Base-by-base conservation (phyloP, 306 rosid genomes). In the Malus sieversii region DNA sequence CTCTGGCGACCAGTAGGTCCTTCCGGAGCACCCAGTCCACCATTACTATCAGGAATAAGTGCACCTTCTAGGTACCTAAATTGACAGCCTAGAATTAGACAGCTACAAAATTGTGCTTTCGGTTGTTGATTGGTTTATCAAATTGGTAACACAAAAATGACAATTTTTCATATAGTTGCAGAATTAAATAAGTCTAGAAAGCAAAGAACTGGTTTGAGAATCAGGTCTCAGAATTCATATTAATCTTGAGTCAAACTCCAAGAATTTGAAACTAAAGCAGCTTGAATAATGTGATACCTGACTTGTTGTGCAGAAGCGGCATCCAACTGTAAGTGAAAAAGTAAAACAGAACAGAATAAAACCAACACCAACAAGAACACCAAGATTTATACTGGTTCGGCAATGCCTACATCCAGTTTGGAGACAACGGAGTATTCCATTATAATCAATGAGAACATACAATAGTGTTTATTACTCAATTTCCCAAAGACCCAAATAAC, bases 11-110 rank as follows among this genome's bases (percentile, higher is more conserved):
- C 96, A 68, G 92, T 90, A 65, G 92, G 90, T 69, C 70, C 80
- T 74, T 80, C 88, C 27, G 76, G 84, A 68, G 86, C 82, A 72
- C 79, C 72, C 35, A n/a, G 84, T 11, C 32, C 68, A 68, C 64
- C 75, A 55, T 75, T 58, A 75, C 69, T 60, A 27, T 84, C 96
- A 38, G 86, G 89, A 78, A 90, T 13, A 67, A 92, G 69, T 77
- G 97, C 96, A 81, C 99, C 99, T 68, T 84, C 82, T 33, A 82
- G 84, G 85, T 95, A 90, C 82, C 99, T 90, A 81, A 77, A 73
- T 64, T 79, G 77, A 68, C 60, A 58, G 48, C 44, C 59, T 13
- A 11, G 77, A 82, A 83, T 87, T 79, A 92, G 75, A 68, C 60
- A 58, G 48, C 38, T 53, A 71, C 18, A 70, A 18, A 9, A 63